A percentile compares a stretch with the other conserved stretches of the same genome.
These are phyloP conservation scores for Escallonia herrerae DNA, from an alignment of 129 eudicot species.

Conservation along the genomic window DNA sequence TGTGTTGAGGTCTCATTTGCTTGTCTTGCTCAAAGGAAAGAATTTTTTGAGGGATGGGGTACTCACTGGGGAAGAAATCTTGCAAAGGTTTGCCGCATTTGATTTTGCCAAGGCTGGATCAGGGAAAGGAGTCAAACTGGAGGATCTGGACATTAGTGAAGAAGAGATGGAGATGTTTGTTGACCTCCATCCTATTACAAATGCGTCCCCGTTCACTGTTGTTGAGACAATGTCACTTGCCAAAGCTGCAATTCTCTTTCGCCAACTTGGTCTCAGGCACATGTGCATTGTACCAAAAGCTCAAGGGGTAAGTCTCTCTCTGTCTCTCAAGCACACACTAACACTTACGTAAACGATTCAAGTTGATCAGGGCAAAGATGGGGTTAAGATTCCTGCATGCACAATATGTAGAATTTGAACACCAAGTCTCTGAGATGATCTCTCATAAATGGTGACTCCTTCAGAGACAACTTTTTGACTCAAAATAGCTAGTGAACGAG, in stretches of 20 bases:
- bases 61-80: slow-evolving; percentile 7
- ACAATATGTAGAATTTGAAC: too few relatives aligned
- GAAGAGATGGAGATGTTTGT: slow-evolving; percentile 26
- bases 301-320: slow-evolving; percentile 18
- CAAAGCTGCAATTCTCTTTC: slow-evolving; percentile 29
- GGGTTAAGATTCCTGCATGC: too few relatives aligned
- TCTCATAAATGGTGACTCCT: too few relatives aligned
- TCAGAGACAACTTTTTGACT: too few relatives aligned
- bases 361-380: too few relatives aligned
- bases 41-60: slow-evolving; percentile 14
- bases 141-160: slow-evolving; percentile 11
- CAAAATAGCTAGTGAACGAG: too few relatives aligned
- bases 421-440: too few relatives aligned
- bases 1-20: slow-evolving; percentile 25
- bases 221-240: slow-evolving; percentile 32
- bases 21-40: slow-evolving; percentile 20
- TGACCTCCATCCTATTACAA: slow-evolving; percentile 30
- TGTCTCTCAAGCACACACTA: neutral
- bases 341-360: neutral
- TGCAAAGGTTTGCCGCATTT: slow-evolving; percentile 12
- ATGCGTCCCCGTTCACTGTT: slow-evolving; percentile 21
- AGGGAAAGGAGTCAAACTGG: slow-evolving; percentile 23
- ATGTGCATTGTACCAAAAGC: slow-evolving; percentile 27
- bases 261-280: slow-evolving; percentile 28
- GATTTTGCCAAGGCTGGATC: slow-evolving; percentile 32